These are phyloP conservation scores for Penicillium sp. DNA, from an alignment of 2,329 filamentous ascomycete genomes.

Conservation along the genomic window DNA sequence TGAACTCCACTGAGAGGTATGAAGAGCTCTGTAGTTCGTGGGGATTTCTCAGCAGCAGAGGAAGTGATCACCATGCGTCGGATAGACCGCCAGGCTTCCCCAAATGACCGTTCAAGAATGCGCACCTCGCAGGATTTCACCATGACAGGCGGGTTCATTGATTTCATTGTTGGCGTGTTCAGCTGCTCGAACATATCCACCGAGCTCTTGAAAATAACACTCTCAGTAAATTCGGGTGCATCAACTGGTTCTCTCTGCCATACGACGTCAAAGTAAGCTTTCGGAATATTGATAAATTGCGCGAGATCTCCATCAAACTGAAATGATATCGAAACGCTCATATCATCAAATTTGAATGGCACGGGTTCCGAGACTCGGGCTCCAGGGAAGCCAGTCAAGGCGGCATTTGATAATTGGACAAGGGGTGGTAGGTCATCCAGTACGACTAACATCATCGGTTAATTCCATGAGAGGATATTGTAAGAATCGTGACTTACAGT, in stretches of 20 bases:
- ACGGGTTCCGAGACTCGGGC: constrained; percentile 24
- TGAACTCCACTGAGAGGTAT: constrained; percentile 30
- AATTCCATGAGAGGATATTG: neutral
- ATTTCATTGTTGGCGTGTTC: constrained; percentile 28
- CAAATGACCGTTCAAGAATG: constrained; percentile 28
- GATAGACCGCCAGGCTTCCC: constrained; percentile 28
- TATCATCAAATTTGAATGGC: constrained; percentile 23
- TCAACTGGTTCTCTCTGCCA: constrained; percentile 29
- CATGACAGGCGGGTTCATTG: constrained; percentile 24
- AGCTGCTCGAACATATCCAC: constrained; percentile 30
- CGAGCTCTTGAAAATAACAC: constrained; percentile 25
- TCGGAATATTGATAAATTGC: constrained; percentile 31
- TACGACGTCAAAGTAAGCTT: constrained; percentile 31
- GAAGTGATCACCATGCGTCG: constrained; percentile 32
- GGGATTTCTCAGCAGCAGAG: constrained; percentile 24
- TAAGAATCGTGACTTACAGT: constrained; percentile 19
- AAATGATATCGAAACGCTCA: constrained; percentile 27
- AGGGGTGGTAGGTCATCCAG: constrained; percentile 22
- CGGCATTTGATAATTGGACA: constrained; percentile 16
- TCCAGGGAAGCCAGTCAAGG: constrained; percentile 13
- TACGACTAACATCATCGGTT: constrained; percentile 12
- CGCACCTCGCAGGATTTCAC: constrained; percentile 30
- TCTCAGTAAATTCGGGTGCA: constrained; percentile 27
- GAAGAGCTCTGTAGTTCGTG: constrained; percentile 27
- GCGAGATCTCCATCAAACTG: constrained; percentile 25